Conservation (phyloP, 108 stramenopile species). For the Phaeodactylum tricornutum region DNA sequence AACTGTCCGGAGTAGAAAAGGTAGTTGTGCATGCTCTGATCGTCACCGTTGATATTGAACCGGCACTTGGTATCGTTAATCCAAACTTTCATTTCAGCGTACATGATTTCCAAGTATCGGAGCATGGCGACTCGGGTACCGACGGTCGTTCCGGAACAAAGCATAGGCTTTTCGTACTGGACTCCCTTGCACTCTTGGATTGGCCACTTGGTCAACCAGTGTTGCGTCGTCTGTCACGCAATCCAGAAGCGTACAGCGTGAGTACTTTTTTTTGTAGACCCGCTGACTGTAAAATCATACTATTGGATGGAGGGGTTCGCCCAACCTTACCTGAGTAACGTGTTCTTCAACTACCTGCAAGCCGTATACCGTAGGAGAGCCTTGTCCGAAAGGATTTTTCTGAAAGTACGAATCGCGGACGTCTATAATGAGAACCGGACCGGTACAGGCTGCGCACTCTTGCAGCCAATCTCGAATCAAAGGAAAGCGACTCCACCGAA, state of each 20-base stretch:
- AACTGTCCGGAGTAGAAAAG: slow-evolving; percentile 54
- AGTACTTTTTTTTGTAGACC: no score
- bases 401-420: slow-evolving; percentile 62
- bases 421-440: slow-evolving; percentile 57
- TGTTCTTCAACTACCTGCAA: slow-evolving; percentile 59
- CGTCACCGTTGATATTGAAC: slow-evolving; percentile 35
- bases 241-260: no score
- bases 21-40: slow-evolving; percentile 79
- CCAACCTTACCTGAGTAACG: no score
- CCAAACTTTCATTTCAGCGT: slow-evolving; percentile 57
- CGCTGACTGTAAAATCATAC: no score
- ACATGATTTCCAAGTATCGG: slow-evolving; percentile 49
- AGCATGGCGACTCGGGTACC: slow-evolving; percentile 64
- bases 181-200: slow-evolving; percentile 29
- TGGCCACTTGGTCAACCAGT: slow-evolving; percentile 47
- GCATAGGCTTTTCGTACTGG: slow-evolving; percentile 28
- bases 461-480: slow-evolving; percentile 45
- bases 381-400: slow-evolving; percentile 57
- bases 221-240: slow-evolving; percentile 47
- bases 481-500: slow-evolving; percentile 57
- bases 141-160: slow-evolving; percentile 63
- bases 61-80: slow-evolving; percentile 32
- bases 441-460: slow-evolving; percentile 58
- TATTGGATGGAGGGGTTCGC: no score
- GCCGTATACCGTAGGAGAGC: slow-evolving; percentile 29